phyloP scores from a whole-genome alignment of 441 rosid genomes.

The Pelargonium citronellum region DNA sequence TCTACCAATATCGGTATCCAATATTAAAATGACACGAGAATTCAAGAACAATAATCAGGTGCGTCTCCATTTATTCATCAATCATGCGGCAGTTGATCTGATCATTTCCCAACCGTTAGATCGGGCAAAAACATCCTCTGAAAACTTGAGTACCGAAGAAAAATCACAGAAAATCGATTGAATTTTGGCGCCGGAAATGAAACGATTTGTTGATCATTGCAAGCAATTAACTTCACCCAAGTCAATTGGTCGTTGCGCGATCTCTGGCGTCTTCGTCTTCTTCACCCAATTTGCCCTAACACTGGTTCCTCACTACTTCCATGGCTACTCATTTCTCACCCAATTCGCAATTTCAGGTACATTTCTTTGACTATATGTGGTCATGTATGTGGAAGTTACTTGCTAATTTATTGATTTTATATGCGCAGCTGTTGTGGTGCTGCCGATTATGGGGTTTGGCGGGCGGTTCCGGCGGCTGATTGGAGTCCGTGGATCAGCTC shows the following conservation, averaged over 20 bases:
- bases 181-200: constrained; percentile 8
- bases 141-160: background rate
- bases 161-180: background rate
- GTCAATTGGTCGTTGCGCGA: constrained; percentile 3
- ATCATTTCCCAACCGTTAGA: background rate
- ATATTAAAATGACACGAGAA: no score
- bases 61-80: no score
- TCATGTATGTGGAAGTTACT: no score
- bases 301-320: background rate
- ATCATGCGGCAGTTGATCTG: background rate
- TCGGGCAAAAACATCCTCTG: background rate
- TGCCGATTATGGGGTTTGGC: background rate
- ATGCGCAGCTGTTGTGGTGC: background rate
- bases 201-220: background rate
- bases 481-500: constrained; percentile 45
- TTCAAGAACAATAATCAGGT: no score
- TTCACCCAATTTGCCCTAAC: constrained; percentile 7
- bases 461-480: constrained; percentile 31
- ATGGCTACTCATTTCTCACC: background rate
- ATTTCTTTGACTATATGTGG: background rate
- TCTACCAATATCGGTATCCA: no score
- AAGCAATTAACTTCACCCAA: background rate
- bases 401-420: background rate
- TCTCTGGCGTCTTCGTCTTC: constrained; percentile 3
- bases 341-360: background rate